These are phyloP conservation scores for Chlorella sorokiniana DNA, from an alignment of 139 green algal genomes.

Conservation along the genomic window DNA sequence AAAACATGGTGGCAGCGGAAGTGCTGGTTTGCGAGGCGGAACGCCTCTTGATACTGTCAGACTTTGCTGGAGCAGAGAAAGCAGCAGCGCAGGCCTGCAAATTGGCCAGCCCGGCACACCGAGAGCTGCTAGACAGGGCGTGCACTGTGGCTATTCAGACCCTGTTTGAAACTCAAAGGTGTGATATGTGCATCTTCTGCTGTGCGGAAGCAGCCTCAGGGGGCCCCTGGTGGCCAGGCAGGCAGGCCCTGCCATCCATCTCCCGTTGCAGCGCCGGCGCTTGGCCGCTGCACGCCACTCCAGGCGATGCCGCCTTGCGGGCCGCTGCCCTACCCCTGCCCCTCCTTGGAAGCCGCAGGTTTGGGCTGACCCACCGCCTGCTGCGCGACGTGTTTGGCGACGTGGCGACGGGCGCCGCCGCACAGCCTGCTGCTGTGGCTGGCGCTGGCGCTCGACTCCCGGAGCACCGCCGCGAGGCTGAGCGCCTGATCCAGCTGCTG, in stretches of 20 bases:
- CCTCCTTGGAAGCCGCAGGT: not conserved
- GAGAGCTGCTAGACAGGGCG: conserved; percentile 5
- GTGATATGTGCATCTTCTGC: not conserved
- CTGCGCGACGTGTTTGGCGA: conserved; percentile 28
- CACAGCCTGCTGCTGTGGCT: conserved; percentile 40
- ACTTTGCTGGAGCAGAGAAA: not conserved
- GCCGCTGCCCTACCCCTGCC: not conserved
- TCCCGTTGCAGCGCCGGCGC: not conserved
- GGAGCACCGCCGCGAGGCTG: not conserved
- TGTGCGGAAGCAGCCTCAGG: too few species aligned
- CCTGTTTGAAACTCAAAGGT: conserved; percentile 29
- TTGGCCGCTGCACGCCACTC: not conserved
- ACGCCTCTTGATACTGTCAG: not conserved
- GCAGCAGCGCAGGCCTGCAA: not conserved
- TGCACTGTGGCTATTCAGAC: conserved; percentile 25
- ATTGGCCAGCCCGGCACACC: not conserved
- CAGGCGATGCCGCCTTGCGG: not conserved
- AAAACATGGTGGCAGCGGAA: not conserved
- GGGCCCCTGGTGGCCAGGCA: too few species aligned
- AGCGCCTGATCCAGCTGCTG: conserved; percentile 19
- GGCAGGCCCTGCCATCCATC: too few species aligned
- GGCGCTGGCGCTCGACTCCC: conserved; percentile 38
- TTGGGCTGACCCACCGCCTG: not conserved
- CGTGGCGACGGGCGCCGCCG: conserved; percentile 12
- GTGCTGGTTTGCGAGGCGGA: not conserved